These are phyloP conservation scores for Neotropicomus parvogracilis DNA, from an alignment of 1,284 basidiomycete species.

Conservation along the genomic window DNA sequence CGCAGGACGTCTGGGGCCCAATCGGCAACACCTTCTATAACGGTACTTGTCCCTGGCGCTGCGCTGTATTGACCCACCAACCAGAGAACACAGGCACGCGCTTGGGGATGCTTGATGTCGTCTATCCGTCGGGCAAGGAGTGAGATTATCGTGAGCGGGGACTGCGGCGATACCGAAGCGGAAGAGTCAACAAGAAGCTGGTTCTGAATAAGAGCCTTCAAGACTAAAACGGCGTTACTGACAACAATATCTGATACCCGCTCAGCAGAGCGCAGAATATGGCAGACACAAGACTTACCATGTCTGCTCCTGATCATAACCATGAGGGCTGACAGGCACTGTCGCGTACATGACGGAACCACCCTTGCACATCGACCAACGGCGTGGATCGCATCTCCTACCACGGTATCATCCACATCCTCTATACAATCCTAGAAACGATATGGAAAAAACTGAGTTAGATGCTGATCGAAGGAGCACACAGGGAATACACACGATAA, in stretches of 20 bases:
- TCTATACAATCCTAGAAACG: conserved; percentile 67
- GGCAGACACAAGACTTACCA: conserved; percentile 42
- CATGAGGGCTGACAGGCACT: conserved; percentile 74
- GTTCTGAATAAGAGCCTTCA: conserved; percentile 78
- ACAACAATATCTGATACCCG: conserved; percentile 46
- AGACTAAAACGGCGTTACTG: conserved; percentile 74
- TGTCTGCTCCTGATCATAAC: conserved; percentile 72
- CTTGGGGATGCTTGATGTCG: conserved; percentile 72
- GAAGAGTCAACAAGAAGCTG: conserved; percentile 40
- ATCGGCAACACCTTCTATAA: conserved; percentile 49
- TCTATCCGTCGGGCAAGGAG: conserved; percentile 73
- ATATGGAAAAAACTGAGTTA: not conserved
- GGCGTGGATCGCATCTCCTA: conserved; percentile 69
- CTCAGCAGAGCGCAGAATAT: conserved; percentile 2
- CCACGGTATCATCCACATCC: conserved; percentile 67
- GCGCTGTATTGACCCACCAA: conserved; percentile 83
- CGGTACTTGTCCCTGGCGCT: conserved; percentile 31
- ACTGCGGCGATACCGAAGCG: conserved; percentile 35
- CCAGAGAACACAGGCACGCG: conserved; percentile 85
- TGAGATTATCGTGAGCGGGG: conserved; percentile 65
- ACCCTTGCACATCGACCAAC: conserved; percentile 72
- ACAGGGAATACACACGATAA: conserved; percentile 56
- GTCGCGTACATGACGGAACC: conserved; percentile 63
- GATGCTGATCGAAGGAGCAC: not conserved
- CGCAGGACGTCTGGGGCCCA: conserved; percentile 89